phyloP scores from a whole-genome alignment of 495 filamentous ascomycete genomes.

The Hypoxylon trugodes region DNA sequence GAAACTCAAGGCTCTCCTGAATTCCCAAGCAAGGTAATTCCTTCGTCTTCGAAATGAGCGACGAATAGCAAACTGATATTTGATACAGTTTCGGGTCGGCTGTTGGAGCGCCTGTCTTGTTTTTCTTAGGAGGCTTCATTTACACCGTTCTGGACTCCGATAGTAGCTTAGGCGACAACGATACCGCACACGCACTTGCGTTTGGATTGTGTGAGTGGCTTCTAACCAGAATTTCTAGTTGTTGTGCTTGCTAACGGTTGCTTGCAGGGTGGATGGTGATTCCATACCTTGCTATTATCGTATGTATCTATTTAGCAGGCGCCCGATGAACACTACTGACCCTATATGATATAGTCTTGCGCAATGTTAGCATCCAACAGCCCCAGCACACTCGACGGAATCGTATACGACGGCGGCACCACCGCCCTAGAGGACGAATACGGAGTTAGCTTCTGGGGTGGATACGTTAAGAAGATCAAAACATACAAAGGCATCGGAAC shows the following conservation, averaged over 20 bases:
- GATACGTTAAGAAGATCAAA: slow-evolving; percentile 17
- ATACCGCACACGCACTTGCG: slow-evolving; percentile 53
- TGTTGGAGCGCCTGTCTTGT: slow-evolving; percentile 57
- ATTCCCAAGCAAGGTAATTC: slow-evolving; percentile 40
- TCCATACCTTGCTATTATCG: slow-evolving; percentile 39
- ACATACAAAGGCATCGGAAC: slow-evolving; percentile 13
- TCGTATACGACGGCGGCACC: slow-evolving; percentile 41
- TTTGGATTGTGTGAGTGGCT: slow-evolving; percentile 57
- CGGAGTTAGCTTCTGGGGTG: slow-evolving; percentile 22
- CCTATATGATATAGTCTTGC: slow-evolving; percentile 22
- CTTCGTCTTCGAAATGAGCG: not conserved
- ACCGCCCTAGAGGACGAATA: slow-evolving; percentile 27
- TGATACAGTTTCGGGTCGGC: slow-evolving; percentile 52
- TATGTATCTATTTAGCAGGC: slow-evolving; percentile 11
- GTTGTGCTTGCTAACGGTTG: slow-evolving; percentile 17
- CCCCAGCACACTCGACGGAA: slow-evolving; percentile 42
- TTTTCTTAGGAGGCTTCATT: slow-evolving; percentile 57
- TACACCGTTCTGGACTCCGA: slow-evolving; percentile 50
- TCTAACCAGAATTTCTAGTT: slow-evolving; percentile 8
- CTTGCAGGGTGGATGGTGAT: slow-evolving; percentile 46
- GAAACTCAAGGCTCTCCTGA: slow-evolving; percentile 41
- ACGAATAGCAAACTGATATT: slow-evolving; percentile 5
- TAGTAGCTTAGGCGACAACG: slow-evolving; percentile 50
- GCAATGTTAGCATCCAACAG: slow-evolving; percentile 37
- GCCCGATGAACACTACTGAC: slow-evolving; percentile 6